Base-by-base conservation (phyloP, 352 stramenopile species). In the Globisporangium radiosum region DNA sequence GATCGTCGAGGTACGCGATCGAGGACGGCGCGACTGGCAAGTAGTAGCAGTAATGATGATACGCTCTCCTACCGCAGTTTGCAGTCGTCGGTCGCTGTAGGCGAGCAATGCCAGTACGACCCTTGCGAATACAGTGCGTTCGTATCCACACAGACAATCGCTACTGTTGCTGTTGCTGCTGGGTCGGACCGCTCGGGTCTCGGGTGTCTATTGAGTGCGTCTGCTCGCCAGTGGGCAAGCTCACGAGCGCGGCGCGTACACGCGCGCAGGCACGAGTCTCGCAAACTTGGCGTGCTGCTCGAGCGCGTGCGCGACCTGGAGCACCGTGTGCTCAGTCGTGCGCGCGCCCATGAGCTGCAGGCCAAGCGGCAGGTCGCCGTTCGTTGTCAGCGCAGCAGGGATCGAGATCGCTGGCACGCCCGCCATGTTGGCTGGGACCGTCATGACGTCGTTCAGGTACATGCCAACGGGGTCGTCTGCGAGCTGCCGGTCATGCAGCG, bases 391-490 rank as follows among this genome's bases (percentile, higher is more conserved):
- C 19, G 81, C 79, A 8, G 73, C 74, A 3, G 88, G 88, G 19
- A 97, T 53, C 2, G 88, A 95, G 13, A 97, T 72, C 6, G 89
- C 75, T 25, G 91, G 91, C 1, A 97, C 53, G 7, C 90, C 87
- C 0, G 90, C 90, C 55, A 97, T 76, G 58, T 88, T 97, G 3
- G 85, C 82, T 8, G 90, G 86, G 25, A 97, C 88, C 3, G 90
- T 98, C 75, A 97, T 95, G 25, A 97, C 85, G 59, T 98, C 92
- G 64, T 96, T 97, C 48, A 96, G 64, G 59, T 96, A 97, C 80
- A 93, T 91, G 8, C 64, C 73, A 11, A 96, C 76, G 0, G 85
- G 86, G 49, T 95, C 85, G 25, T 81, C 78, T 52, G 79, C 73
- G 10, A 66, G 59, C 52, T 81, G 73, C 36, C 78, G 75, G 64